A percentile compares a stretch with the other conserved stretches of the same genome.
Conservation (phyloP, 129 eudicot genomes). For the Artemisia annua region DNA sequence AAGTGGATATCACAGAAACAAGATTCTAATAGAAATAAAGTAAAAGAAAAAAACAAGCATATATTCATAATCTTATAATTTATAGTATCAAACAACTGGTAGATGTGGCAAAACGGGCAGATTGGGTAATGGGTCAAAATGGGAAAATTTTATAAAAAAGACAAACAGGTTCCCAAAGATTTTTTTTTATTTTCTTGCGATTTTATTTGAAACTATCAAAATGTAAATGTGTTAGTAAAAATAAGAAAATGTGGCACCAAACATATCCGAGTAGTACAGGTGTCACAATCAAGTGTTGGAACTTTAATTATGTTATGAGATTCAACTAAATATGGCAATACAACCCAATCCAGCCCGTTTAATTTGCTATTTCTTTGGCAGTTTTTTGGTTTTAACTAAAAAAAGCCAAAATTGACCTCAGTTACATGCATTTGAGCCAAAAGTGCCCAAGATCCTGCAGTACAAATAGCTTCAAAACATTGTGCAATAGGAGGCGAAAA, state of each 20-base stretch:
- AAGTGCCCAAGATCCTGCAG: not conserved
- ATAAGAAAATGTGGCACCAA: not conserved
- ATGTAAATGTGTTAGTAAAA: not conserved
- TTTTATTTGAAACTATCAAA: not conserved
- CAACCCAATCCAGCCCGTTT: not conserved
- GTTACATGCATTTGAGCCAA: not conserved
- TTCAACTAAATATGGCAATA: too few species aligned
- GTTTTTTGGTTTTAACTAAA: too few species aligned
- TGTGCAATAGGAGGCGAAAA: not conserved
- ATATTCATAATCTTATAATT: not conserved
- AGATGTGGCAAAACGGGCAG: not conserved
- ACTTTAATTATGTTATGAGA: too few species aligned
- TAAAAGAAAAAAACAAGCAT: not conserved
- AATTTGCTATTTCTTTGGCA: too few species aligned
- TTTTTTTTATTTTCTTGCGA: too few species aligned
- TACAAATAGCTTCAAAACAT: not conserved
- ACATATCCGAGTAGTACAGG: too few species aligned
- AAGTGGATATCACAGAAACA: conserved; percentile 9
- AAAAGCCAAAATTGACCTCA: not conserved
- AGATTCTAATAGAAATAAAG: not conserved
- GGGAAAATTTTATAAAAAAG: too few species aligned
- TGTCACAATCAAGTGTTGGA: too few species aligned
- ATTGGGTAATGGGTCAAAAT: not conserved
- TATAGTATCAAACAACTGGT: not conserved
- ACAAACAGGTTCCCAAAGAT: too few species aligned